phyloP scores from a whole-genome alignment of 1,284 basidiomycete species.

The Cryptococcus deneoformans region DNA sequence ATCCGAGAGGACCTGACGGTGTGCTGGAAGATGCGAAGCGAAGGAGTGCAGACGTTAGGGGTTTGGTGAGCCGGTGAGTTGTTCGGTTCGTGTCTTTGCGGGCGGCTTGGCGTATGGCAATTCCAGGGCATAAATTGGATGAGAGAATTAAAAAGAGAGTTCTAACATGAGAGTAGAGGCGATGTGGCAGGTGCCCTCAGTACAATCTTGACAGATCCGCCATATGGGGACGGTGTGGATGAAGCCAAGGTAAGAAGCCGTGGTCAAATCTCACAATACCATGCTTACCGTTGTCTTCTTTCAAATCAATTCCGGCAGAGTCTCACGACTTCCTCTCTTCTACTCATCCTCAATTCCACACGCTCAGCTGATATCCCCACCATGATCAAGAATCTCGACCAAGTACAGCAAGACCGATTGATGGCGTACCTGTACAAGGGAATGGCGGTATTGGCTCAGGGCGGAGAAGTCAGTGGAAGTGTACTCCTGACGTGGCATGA shows the following conservation, averaged over 20 bases:
- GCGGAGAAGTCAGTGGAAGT: conserved; percentile 73
- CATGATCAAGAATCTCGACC: conserved; percentile 70
- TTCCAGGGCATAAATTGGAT: no score
- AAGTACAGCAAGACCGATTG: conserved; percentile 82
- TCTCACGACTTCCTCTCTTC: conserved; percentile 75
- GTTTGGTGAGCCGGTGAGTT: conserved; percentile 66
- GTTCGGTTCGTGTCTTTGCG: conserved; percentile 4
- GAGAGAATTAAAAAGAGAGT: neutral
- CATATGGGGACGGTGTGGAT: conserved; percentile 78
- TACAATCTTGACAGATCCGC: conserved; percentile 68
- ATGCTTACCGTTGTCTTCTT: neutral
- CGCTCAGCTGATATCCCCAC: conserved; percentile 82
- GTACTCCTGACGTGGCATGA: conserved; percentile 94
- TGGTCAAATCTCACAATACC: neutral
- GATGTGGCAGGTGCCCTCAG: conserved; percentile 71
- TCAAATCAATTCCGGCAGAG: conserved; percentile 52
- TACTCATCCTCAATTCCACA: conserved; percentile 92
- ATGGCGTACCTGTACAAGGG: conserved; percentile 98
- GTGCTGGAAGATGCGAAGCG: conserved; percentile 72
- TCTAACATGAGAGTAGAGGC: conserved; percentile 53
- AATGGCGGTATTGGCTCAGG: conserved; percentile 60
- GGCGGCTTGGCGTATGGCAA: neutral
- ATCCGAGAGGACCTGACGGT: conserved; percentile 73
- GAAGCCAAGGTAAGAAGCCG: conserved; percentile 74
- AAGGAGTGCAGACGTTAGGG: conserved; percentile 69